phyloP scores from a whole-genome alignment of 352 stramenopile species.

The Paralagenidium karlingii region DNA sequence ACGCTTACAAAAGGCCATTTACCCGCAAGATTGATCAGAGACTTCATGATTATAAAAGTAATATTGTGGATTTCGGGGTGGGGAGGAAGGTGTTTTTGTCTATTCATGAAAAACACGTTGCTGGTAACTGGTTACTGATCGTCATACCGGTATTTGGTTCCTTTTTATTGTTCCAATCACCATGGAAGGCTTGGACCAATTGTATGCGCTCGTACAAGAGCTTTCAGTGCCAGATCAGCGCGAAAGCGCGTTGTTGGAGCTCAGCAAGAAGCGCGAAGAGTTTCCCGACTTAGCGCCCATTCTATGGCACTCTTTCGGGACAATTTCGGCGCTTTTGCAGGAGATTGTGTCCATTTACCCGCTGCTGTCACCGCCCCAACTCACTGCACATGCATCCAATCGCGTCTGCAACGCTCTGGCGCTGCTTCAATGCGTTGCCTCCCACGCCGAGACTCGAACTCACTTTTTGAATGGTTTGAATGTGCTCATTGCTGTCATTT shows the following conservation, averaged over 20 bases:
- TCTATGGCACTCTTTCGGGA: conserved; percentile 97
- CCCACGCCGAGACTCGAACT: conserved; percentile 92
- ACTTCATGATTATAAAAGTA: too few relatives aligned
- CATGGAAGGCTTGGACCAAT: too few relatives aligned
- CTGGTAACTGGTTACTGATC: too few relatives aligned
- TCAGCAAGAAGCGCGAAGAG: conserved; percentile 97
- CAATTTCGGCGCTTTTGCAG: conserved; percentile 93
- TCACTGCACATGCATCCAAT: conserved; percentile 96
- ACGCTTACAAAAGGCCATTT: conserved; percentile 29
- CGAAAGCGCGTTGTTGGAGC: conserved; percentile 93
- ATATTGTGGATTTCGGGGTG: too few relatives aligned
- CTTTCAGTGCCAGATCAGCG: conserved; percentile 90
- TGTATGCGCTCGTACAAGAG: conserved; percentile 89
- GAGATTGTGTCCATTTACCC: conserved; percentile 99
- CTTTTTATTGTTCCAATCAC: too few relatives aligned
- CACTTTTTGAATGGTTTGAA: conserved; percentile 90
- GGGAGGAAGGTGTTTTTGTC: too few relatives aligned
- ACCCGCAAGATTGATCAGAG: conserved; percentile 39
- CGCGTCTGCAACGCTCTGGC: conserved; percentile 97
- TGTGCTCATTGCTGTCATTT: not conserved
- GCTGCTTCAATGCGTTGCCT: conserved; percentile 97
- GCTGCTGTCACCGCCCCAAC: conserved; percentile 91
- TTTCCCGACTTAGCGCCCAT: conserved; percentile 97
- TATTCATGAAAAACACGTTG: too few relatives aligned
- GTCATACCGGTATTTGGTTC: too few relatives aligned